Evolutionary conservation across 345 rosid species (phyloP), one percentile per base, ranked within the genome.

Genomic region (Noccaea bulbosa): DNA sequence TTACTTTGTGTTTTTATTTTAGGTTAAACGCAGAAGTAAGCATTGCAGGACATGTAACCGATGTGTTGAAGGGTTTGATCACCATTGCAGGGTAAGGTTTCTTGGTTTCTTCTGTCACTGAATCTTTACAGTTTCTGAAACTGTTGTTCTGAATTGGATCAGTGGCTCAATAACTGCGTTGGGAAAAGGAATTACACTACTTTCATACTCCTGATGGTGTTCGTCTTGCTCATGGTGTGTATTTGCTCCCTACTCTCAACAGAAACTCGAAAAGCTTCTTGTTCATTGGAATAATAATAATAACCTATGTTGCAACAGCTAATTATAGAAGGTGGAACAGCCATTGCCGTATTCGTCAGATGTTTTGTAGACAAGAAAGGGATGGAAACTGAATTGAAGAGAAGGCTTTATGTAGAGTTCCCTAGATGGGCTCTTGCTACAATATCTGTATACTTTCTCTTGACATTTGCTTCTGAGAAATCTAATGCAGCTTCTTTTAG

Each of bases 1-100:
- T 69, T 56, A 17, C 12, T 7, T 24, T 37, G 65, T 41, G 22
- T 62, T 39, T 61, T 16, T 17, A 65, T 63, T 67, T 68, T 64
- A 90, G 97, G 99, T 94, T 71, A 91, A 89, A 82, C 89, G 82
- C 57, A 89, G 85, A 62, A 94, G 99, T 84, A 94, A 94, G 83
- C 99, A 94, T 62, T 91, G 99, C 62, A 82, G 97, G 80, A 79
- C 93, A 45, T 94, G 99, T 81, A 87, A 91, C 80, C 79, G 97
- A 4, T 94, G 97, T 79, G 96, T 89, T 37, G 99, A 94, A 78
- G 97, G 99, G 65, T 94, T 94, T 78, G 99, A 94, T 78, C 99
- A 94, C 74, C 99, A 94, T 77, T 94, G 98, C 86, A 83, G 97
- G 81, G 98, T 91, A 83, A 70, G 77, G 4, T 3, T 52, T 37